These are phyloP conservation scores for Naganishia sp. DNA, from an alignment of 1,284 basidiomycete genomes.

Conservation along the genomic window DNA sequence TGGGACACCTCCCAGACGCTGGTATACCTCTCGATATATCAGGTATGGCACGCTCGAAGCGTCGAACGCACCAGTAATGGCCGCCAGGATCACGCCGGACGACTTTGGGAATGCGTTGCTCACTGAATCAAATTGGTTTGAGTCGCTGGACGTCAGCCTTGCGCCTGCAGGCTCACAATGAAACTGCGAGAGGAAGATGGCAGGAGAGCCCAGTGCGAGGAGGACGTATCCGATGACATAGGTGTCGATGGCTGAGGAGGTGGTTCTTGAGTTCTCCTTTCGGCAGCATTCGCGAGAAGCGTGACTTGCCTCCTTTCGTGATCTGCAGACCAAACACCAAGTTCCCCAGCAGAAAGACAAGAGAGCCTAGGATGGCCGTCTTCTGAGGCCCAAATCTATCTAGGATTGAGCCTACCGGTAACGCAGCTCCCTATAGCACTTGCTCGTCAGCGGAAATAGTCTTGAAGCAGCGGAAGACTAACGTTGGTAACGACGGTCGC, in stretches of 20 bases:
- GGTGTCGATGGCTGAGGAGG: conserved; percentile 40
- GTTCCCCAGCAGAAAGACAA: conserved; percentile 45
- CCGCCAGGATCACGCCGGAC: conserved; percentile 52
- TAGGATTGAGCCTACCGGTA: conserved; percentile 48
- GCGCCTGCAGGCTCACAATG: conserved; percentile 38
- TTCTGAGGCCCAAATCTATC: conserved; percentile 47
- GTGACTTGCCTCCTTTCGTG: conserved; percentile 37
- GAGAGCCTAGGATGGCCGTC: conserved; percentile 45
- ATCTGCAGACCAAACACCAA: conserved; percentile 44
- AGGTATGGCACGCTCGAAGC: conserved; percentile 51
- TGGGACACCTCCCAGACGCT: conserved; percentile 31
- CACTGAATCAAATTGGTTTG: conserved; percentile 35
- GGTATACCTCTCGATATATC: conserved; percentile 45
- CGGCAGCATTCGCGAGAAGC: not conserved
- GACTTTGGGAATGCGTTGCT: conserved; percentile 54
- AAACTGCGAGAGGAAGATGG: conserved; percentile 51
- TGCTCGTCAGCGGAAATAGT: not conserved
- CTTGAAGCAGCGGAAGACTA: conserved; percentile 7
- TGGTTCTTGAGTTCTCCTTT: not conserved
- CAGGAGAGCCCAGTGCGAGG: conserved; percentile 52
- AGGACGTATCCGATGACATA: conserved; percentile 50
- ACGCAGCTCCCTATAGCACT: conserved; percentile 41
- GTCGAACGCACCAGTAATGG: conserved; percentile 55
- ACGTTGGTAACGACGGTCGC: conserved; percentile 51
- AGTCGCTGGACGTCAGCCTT: not conserved